Percentiles rank a stretch among this genome's conserved stretches.
These are phyloP conservation scores for Kernera saxatilis DNA, from an alignment of 345 rosid species.

Conservation along the genomic window DNA sequence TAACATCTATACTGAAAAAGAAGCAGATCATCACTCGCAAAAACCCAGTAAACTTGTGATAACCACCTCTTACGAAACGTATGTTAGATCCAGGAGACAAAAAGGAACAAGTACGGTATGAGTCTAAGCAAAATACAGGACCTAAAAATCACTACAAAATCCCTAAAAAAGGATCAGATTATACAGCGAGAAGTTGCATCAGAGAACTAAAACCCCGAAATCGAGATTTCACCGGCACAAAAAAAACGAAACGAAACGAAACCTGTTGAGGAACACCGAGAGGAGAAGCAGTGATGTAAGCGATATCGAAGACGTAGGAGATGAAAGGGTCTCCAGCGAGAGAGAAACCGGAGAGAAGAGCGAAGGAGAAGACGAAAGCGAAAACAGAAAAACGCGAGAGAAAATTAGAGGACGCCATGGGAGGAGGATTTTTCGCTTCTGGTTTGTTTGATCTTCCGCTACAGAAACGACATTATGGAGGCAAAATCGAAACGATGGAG, in stretches of 20 bases:
- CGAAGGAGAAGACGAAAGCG: slow-evolving; percentile 34
- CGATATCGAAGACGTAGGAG: slow-evolving; percentile 45
- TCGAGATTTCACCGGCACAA: neutral
- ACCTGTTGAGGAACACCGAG: slow-evolving; percentile 91
- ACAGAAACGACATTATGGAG: neutral
- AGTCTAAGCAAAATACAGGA: neutral
- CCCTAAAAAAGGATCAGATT: neutral
- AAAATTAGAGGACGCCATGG: slow-evolving; percentile 13
- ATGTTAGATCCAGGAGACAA: neutral
- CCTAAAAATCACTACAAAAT: neutral
- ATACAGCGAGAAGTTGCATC: neutral
- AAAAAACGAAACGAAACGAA: neutral
- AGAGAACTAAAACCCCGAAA: neutral
- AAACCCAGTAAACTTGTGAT: neutral
- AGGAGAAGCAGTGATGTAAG: slow-evolving; percentile 76
- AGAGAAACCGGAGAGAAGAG: slow-evolving; percentile 38
- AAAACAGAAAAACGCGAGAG: slow-evolving; percentile 19
- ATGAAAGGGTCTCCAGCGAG: slow-evolving; percentile 61
- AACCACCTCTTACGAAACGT: neutral
- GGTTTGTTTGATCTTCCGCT: neutral
- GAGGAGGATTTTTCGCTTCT: neutral
- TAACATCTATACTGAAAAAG: neutral
- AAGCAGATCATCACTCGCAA: neutral
- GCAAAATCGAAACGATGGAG: neutral
- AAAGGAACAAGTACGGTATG: neutral